Evolutionary conservation across 257 asterid species (phyloP).

Genomic region (Oldenlandia corymbosa): DNA sequence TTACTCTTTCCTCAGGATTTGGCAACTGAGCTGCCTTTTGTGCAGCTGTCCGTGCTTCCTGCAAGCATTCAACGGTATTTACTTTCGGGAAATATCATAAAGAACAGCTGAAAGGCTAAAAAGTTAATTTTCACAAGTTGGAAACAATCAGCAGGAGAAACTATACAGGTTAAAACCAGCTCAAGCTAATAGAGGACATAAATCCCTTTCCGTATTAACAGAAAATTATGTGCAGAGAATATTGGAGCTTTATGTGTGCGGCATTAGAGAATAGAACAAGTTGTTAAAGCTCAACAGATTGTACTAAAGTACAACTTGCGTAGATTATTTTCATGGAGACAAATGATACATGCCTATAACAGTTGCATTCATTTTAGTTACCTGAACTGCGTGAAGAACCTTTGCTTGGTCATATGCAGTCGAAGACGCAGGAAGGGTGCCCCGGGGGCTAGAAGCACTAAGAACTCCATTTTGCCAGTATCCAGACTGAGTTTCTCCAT

Average conservation of each 20-base stretch:
- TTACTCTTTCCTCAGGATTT: constrained; percentile 35
- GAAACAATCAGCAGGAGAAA: neutral
- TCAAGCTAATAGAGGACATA: neutral
- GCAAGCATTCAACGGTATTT: constrained; percentile 4
- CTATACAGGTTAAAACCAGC: neutral
- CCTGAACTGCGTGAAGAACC: constrained; percentile 68
- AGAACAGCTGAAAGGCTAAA: neutral
- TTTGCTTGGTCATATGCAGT: constrained; percentile 28
- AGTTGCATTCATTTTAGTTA: constrained; percentile 15
- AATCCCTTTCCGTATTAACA: neutral
- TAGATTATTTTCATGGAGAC: no score
- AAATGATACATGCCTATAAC: neutral
- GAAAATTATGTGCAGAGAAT: neutral
- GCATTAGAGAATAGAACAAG: neutral
- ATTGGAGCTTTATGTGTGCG: neutral
- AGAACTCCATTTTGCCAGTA: constrained; percentile 70
- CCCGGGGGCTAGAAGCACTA: constrained; percentile 23
- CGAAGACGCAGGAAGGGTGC: constrained; percentile 22
- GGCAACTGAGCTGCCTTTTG: constrained; percentile 30
- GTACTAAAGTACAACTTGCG: neutral
- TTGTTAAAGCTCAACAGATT: neutral
- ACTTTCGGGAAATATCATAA: neutral
- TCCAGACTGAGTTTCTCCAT: constrained; percentile 58
- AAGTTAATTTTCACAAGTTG: neutral
- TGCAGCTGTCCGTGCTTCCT: constrained; percentile 40